Evolutionary conservation across 352 stramenopile genomes (phyloP).

Genomic region (Pelagophyceae sp.): DNA sequence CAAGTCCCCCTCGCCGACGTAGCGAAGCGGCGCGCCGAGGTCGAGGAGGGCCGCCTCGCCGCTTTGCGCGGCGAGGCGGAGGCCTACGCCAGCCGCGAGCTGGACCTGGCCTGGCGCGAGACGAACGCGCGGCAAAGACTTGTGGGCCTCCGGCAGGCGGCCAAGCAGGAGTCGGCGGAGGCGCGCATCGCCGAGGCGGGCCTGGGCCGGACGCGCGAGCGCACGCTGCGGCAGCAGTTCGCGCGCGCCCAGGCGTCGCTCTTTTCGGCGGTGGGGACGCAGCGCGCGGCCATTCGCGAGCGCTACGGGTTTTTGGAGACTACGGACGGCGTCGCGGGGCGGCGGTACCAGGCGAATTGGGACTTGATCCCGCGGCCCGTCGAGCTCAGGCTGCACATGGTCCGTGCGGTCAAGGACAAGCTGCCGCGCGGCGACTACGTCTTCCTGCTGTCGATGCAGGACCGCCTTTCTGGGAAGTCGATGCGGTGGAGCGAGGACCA

Average conservation of each 20-base stretch:
- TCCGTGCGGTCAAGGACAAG: constrained; percentile 69
- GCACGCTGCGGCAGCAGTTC: constrained; percentile 37
- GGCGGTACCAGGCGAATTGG: constrained; percentile 62
- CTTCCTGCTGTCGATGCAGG: constrained; percentile 66
- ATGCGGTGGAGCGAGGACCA: constrained; percentile 49
- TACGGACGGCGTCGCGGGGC: constrained; percentile 22
- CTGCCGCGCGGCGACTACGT: constrained; percentile 63
- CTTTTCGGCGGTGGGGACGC: constrained; percentile 44
- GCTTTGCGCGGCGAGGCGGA: neutral
- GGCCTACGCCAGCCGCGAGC: neutral
- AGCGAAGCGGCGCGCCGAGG: neutral
- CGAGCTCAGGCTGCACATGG: constrained; percentile 50
- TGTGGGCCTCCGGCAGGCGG: neutral
- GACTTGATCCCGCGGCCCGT: constrained; percentile 58
- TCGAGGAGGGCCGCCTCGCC: neutral
- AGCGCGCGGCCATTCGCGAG: constrained; percentile 56
- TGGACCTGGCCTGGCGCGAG: constrained; percentile 13
- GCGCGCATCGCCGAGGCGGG: neutral
- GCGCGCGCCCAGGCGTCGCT: constrained; percentile 57
- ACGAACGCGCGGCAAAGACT: neutral
- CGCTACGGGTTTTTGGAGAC: constrained; percentile 50
- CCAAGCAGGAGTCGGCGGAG: neutral
- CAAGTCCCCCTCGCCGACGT: neutral
- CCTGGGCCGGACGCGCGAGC: constrained; percentile 35
- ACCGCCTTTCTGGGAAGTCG: constrained; percentile 62